Evolutionary conservation across 78 protist genomes (phyloP).

Genomic region (Cavenderia fasciculata): DNA sequence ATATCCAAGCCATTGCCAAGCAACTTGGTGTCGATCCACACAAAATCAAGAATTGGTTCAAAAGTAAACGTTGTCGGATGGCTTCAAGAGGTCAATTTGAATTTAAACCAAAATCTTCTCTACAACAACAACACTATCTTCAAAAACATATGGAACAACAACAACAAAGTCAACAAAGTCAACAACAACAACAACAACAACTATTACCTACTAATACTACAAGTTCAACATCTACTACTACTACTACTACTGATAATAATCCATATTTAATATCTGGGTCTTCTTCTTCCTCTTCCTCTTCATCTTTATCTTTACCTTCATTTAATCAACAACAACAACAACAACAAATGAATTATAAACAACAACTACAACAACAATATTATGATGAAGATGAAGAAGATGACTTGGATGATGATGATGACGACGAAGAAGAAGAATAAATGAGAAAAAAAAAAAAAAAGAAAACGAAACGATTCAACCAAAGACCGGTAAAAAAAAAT

Average conservation of each 20-base stretch:
- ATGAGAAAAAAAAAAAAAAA: no score
- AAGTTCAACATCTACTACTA: not conserved
- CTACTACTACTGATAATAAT: slow-evolving; percentile 11
- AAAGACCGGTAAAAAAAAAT: no score
- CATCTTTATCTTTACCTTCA: no score
- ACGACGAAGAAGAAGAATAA: no score
- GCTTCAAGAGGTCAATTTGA: slow-evolving; percentile 9
- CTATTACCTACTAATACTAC: not conserved
- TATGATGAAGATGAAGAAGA: no score
- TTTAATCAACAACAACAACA: not conserved
- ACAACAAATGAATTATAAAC: not conserved
- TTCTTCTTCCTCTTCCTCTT: no score
- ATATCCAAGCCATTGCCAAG: not conserved
- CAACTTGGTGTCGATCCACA: not conserved
- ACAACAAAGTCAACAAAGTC: not conserved
- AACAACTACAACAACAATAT: no score
- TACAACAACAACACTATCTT: not conserved
- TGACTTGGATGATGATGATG: no score
- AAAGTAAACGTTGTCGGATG: not conserved
- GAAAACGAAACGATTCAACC: no score
- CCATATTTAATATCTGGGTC: no score
- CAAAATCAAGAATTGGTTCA: slow-evolving; percentile 36
- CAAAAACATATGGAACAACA: not conserved
- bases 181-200: not conserved
- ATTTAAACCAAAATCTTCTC: not conserved